A percentile compares a stretch with the other conserved stretches of the same genome.
These are phyloP conservation scores for Botrytis pseudocinerea DNA, from an alignment of 2,329 filamentous ascomycete species.

Conservation along the genomic window DNA sequence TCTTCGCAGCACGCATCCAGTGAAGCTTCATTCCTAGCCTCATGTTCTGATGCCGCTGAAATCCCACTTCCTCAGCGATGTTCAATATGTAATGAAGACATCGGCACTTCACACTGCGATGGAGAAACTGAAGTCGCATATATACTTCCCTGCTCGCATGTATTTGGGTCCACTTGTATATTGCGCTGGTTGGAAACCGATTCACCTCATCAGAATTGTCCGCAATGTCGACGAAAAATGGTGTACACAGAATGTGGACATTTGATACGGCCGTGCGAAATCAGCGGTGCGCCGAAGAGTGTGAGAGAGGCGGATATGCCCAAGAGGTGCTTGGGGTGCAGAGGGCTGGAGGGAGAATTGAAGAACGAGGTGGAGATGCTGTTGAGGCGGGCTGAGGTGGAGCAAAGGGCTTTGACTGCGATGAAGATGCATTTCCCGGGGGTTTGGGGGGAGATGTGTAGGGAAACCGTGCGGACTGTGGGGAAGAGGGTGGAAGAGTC, in stretches of 20 bases:
- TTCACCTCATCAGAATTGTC: constrained; percentile 34
- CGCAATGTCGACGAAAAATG: constrained; percentile 35
- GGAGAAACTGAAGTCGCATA: constrained; percentile 28
- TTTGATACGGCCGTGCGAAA: constrained; percentile 27
- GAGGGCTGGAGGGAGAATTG: constrained; percentile 25
- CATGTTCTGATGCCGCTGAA: not conserved
- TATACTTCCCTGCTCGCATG: constrained; percentile 35
- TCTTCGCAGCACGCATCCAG: not conserved
- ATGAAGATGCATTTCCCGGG: constrained; percentile 28
- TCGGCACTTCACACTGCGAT: constrained; percentile 24
- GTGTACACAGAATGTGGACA: constrained; percentile 35
- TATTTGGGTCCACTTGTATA: constrained; percentile 36
- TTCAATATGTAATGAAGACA: constrained; percentile 31
- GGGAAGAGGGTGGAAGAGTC: constrained; percentile 29
- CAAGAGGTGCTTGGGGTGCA: constrained; percentile 33
- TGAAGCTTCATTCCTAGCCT: not conserved
- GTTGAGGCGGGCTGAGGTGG: constrained; percentile 18
- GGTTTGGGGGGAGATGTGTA: constrained; percentile 29
- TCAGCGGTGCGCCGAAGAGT: constrained; percentile 16
- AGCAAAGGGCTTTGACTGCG: constrained; percentile 27
- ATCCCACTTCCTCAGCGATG: constrained; percentile 22
- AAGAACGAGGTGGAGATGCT: constrained; percentile 26
- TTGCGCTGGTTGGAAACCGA: constrained; percentile 33
- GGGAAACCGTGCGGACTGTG: constrained; percentile 23
- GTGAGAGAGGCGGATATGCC: constrained; percentile 32